These are phyloP conservation scores for Cenchrus purpureus DNA, from an alignment of 176 grass and related monocot genomes.

Conservation along the genomic window DNA sequence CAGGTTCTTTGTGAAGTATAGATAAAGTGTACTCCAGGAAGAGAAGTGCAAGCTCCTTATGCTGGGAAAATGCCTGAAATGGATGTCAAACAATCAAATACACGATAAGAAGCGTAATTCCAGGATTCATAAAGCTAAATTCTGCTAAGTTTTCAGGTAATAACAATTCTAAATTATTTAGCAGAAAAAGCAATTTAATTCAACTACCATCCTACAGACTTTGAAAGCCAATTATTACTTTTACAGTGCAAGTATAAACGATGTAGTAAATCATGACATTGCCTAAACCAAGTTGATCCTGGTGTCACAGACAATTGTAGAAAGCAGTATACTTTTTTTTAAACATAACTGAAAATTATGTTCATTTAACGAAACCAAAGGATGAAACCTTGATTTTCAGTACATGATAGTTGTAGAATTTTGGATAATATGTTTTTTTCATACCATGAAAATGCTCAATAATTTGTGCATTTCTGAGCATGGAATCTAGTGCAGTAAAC, in stretches of 20 bases:
- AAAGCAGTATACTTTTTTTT: background rate
- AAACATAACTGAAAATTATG: background rate
- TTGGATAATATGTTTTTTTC: conserved; percentile 24
- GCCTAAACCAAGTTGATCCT: conserved; percentile 4
- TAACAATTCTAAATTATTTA: conserved; percentile 14
- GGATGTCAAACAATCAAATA: conserved; percentile 34
- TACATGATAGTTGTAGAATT: conserved; percentile 27
- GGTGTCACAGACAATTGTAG: background rate
- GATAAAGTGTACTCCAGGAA: conserved; percentile 87
- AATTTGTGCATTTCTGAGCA: conserved; percentile 6
- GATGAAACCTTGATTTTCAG: background rate
- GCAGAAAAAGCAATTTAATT: background rate
- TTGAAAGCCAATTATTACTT: background rate
- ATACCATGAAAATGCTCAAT: conserved; percentile 13
- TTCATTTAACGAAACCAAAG: background rate
- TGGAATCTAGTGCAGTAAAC: background rate
- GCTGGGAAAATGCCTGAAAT: conserved; percentile 86
- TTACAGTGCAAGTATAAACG: background rate
- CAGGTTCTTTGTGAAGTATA: conserved; percentile 79
- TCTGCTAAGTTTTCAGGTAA: background rate
- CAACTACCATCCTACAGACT: conserved; percentile 12
- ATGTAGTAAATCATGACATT: background rate
- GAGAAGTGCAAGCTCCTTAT: conserved; percentile 69
- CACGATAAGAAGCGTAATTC: conserved; percentile 25
- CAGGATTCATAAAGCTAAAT: conserved; percentile 7